Evolutionary conservation across 2,329 filamentous ascomycete genomes (phyloP).

Genomic region (Diaporthe sp.): DNA sequence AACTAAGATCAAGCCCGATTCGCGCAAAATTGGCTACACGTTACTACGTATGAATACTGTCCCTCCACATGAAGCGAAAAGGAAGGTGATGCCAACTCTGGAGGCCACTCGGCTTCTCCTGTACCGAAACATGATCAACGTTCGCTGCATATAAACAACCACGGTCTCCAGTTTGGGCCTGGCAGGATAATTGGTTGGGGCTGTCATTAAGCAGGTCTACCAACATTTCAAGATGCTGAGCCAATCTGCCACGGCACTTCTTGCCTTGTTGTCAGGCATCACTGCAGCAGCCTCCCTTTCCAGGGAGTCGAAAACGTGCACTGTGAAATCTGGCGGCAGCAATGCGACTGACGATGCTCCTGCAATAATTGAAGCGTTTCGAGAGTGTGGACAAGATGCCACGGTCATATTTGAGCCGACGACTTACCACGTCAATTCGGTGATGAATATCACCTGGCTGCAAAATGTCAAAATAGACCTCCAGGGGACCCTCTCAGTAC

Average conservation of each 20-base stretch:
- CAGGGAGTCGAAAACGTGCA: not conserved
- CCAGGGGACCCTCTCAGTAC: slow-evolving; percentile 54
- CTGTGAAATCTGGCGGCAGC: slow-evolving; percentile 31
- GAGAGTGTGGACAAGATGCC: slow-evolving; percentile 55
- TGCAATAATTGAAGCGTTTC: slow-evolving; percentile 57
- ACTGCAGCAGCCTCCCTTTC: not conserved
- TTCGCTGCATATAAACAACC: not conserved
- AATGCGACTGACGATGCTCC: slow-evolving; percentile 55
- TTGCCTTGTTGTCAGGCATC: slow-evolving; percentile 1
- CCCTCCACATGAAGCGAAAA: not conserved
- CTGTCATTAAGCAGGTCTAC: not conserved
- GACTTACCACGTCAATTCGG: slow-evolving; percentile 57
- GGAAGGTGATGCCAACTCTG: not conserved
- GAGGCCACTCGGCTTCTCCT: slow-evolving; percentile 6
- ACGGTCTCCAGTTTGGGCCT: not conserved
- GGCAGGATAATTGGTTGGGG: not conserved
- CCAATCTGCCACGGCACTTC: not conserved
- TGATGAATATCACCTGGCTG: slow-evolving; percentile 60
- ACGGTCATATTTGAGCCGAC: slow-evolving; percentile 59
- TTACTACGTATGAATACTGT: not conserved
- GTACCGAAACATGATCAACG: not conserved
- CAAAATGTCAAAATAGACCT: slow-evolving; percentile 59
- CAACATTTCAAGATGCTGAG: not conserved
- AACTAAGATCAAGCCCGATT: not conserved
- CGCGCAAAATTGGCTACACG: not conserved